Percentiles rank a stretch among this genome's conserved stretches.
phyloP scores from a whole-genome alignment of 2,329 filamentous ascomycete genomes.

The Ophiostoma sp. region DNA sequence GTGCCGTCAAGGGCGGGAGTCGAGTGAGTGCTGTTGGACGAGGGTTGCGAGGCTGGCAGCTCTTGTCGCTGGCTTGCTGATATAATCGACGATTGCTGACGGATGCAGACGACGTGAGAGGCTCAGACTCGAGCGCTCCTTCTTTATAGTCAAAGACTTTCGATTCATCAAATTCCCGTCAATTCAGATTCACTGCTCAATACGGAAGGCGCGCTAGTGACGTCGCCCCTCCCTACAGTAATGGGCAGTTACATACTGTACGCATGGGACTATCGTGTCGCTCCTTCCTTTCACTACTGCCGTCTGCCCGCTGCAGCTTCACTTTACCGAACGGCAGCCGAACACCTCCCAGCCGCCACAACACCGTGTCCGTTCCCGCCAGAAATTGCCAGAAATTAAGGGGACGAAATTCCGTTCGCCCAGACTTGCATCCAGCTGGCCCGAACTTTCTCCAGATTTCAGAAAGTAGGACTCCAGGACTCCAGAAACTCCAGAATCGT shows the following conservation, averaged over 20 bases:
- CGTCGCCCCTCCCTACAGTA: not conserved
- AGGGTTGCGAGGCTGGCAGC: not conserved
- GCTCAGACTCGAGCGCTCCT: not conserved
- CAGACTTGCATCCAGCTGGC: slow-evolving; percentile 4
- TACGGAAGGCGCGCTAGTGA: slow-evolving; percentile 7
- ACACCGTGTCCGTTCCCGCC: not conserved
- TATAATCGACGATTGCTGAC: not conserved
- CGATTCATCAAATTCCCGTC: not conserved
- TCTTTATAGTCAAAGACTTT: not conserved
- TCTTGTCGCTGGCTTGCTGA: not conserved
- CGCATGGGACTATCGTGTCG: not conserved
- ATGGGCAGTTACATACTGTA: no score
- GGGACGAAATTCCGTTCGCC: slow-evolving; percentile 19
- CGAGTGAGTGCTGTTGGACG: not conserved
- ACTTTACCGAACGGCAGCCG: slow-evolving; percentile 24
- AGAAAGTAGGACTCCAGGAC: not conserved
- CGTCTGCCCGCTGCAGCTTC: not conserved
- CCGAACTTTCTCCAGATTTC: slow-evolving; percentile 6
- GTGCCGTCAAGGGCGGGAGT: not conserved
- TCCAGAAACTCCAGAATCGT: not conserved
- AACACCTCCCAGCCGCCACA: slow-evolving; percentile 12
- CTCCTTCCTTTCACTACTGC: not conserved
- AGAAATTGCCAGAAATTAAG: not conserved
- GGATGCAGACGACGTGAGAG: not conserved
- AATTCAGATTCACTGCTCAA: not conserved